Evolutionary conservation across 306 rosid genomes (phyloP).

Genomic region (Betula pendula): DNA sequence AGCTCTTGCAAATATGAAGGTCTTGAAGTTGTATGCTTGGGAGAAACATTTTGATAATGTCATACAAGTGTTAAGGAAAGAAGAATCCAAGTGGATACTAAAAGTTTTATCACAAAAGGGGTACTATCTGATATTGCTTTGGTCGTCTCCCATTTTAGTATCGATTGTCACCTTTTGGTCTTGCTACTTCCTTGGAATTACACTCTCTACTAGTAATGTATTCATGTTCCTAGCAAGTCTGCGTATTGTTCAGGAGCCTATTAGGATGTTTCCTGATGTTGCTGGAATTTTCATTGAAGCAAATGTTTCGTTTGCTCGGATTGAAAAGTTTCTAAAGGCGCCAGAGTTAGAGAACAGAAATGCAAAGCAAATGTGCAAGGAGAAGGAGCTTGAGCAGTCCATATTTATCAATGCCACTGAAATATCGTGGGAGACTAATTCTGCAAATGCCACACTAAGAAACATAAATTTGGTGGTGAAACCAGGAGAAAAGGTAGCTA

Average conservation of each 20-base stretch:
- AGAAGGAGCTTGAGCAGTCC: slow-evolving; percentile 16
- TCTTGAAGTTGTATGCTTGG: slow-evolving; percentile 41
- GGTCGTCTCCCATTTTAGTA: slow-evolving; percentile 31
- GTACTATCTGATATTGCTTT: slow-evolving; percentile 13
- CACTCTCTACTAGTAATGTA: slow-evolving; percentile 23
- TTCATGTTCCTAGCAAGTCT: slow-evolving; percentile 35
- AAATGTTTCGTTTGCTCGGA: slow-evolving; percentile 26
- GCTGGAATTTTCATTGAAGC: slow-evolving; percentile 33
- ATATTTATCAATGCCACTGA: slow-evolving; percentile 15
- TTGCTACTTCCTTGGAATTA: slow-evolving; percentile 33
- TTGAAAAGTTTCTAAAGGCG: slow-evolving; percentile 32
- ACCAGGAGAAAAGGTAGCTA: slow-evolving; percentile 31
- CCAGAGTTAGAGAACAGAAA: slow-evolving; percentile 21
- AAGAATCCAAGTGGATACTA: slow-evolving; percentile 20
- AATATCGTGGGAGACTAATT: slow-evolving; percentile 31
- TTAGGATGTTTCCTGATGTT: slow-evolving; percentile 27
- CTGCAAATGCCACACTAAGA: slow-evolving; percentile 22
- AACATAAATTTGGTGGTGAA: slow-evolving; percentile 22
- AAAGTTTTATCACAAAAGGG: slow-evolving; percentile 19
- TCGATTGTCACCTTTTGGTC: slow-evolving; percentile 27
- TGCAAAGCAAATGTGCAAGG: not conserved
- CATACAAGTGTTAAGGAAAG: slow-evolving; percentile 24
- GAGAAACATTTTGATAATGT: slow-evolving; percentile 30
- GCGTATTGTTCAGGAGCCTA: slow-evolving; percentile 37
- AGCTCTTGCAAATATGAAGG: slow-evolving; percentile 37